These are phyloP conservation scores for Ascochyta koolunga DNA, from an alignment of 2,329 filamentous ascomycete genomes.

Conservation along the genomic window DNA sequence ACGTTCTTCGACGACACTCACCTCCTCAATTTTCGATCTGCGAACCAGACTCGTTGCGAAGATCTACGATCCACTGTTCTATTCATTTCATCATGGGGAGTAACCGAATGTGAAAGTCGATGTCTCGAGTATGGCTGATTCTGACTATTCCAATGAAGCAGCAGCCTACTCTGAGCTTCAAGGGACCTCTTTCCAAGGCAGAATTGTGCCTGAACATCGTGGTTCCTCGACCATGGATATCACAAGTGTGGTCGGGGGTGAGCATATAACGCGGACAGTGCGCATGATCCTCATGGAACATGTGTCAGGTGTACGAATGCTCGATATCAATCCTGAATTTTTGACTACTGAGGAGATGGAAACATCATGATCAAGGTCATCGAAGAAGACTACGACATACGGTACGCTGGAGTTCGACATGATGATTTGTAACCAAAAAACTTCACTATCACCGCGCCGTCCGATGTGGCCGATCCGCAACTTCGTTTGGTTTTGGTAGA, in stretches of 20 bases:
- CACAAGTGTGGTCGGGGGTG: background rate
- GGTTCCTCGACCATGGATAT: background rate
- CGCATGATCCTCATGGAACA: slow-evolving; percentile 12
- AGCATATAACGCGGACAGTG: background rate
- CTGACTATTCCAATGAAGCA: background rate
- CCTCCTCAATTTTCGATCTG: background rate
- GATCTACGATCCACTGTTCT: slow-evolving; percentile 15
- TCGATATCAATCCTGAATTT: background rate
- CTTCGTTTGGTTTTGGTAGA: background rate
- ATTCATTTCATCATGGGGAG: background rate
- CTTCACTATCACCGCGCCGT: background rate
- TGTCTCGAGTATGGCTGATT: background rate
- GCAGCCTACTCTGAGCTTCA: background rate
- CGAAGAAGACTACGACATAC: slow-evolving; percentile 6
- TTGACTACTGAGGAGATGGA: background rate
- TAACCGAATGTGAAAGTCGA: background rate
- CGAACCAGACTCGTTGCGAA: slow-evolving; percentile 13
- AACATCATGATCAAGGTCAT: slow-evolving; percentile 15
- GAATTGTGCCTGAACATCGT: background rate
- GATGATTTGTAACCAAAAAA: slow-evolving; percentile 10
- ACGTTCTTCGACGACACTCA: background rate
- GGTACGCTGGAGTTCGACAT: slow-evolving; percentile 1
- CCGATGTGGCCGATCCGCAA: background rate
- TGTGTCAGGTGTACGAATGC: slow-evolving; percentile 1
- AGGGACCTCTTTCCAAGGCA: background rate